phyloP scores from a whole-genome alignment of 306 rosid genomes.

The Prunus mira region DNA sequence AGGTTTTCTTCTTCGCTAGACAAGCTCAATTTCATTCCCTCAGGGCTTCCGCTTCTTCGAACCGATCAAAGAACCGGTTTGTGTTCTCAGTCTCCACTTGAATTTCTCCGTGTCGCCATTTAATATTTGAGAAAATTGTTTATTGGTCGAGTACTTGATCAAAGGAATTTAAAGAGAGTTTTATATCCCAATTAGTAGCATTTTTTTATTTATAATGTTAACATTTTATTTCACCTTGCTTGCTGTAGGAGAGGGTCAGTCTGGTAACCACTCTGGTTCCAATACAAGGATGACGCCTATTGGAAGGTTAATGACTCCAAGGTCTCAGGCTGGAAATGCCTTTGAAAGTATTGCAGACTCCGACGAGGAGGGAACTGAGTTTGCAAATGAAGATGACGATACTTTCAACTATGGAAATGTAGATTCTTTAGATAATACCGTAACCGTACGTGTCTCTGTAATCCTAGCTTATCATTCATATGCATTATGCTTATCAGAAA shows the following conservation, averaged over 20 bases:
- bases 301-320: conserved; percentile 52
- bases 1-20: conserved; percentile 49
- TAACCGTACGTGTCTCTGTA: conserved; percentile 27
- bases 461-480: not conserved
- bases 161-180: not conserved
- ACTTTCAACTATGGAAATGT: conserved; percentile 35
- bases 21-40: conserved; percentile 40
- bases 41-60: conserved; percentile 56
- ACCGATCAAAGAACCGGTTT: conserved; percentile 37
- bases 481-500: not conserved
- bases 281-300: conserved; percentile 46
- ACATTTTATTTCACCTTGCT: not conserved
- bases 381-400: conserved; percentile 40
- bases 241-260: conserved; percentile 35
- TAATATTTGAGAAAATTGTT: not conserved
- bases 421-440: conserved; percentile 27
- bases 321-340: conserved; percentile 46
- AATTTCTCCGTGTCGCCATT: not conserved
- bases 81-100: not conserved
- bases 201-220: not conserved
- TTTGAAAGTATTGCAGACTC: conserved; percentile 56
- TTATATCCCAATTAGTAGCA: not conserved
- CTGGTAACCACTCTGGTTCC: conserved; percentile 30
- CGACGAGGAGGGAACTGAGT: conserved; percentile 59
- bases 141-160: not conserved